Evolutionary conservation across 2,329 filamentous ascomycete species (phyloP), one percentile per base, ranked within the genome.

Genomic region (Chrysoporthe cubensis): DNA sequence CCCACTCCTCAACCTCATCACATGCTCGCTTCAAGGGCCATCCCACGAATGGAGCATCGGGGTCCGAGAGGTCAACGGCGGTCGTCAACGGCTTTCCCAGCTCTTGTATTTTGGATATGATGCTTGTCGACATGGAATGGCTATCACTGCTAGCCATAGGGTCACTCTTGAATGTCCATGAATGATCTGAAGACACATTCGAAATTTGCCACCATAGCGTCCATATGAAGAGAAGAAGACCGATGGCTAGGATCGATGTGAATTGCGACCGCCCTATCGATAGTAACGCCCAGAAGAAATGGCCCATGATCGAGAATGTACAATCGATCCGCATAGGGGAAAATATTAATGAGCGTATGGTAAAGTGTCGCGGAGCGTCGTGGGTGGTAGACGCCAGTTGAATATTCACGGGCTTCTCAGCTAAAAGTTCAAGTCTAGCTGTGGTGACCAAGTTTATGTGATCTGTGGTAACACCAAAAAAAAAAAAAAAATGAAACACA

Each of bases 1-100:
- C 75, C 78, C 78, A 82, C n/a, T 66, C 64, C 0, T 66, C 71
- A 1, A 80, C 76, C 69, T 84, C 82, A n/a, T 78, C 76, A 74
- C 83, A 84, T 4, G 80, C 75, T 5, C 82, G 74, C 44, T 76
- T 75, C 50, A 84, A 72, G 11, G 83, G 82, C 82, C 82, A 82
- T 44, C 78, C 75, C 71, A 83, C 73, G 72, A 84, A 84, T 11
- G 80, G 79, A 2, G 79, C 77, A 44, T 81, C 78, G n/a, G 78
- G 75, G 16, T 75, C 72, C 11, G 79, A 80, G 13, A 82, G 72
- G 70, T 82, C 80, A 70, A 78, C 68, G 40, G 76, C 72, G 66
- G 71, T 71, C 34, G 71, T 70, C 3, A 69, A 59, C 11, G 64
- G 61, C 42, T 32, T 11, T 37, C 66, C 57, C 48, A 61, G 32